These are phyloP conservation scores for Castanea sativa DNA, from an alignment of 306 rosid genomes.

Conservation along the genomic window DNA sequence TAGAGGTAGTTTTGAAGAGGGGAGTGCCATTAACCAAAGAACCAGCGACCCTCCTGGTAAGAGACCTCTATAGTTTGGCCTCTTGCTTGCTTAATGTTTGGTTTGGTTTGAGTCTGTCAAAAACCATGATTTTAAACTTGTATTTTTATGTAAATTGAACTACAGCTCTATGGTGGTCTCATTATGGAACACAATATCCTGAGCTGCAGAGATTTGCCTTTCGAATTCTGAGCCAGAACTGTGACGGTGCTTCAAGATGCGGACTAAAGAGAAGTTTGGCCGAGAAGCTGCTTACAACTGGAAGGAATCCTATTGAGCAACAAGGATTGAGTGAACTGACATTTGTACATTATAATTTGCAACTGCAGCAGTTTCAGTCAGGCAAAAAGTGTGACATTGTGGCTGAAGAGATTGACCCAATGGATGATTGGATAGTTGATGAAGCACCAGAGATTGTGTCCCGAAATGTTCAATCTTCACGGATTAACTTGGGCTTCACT, in stretches of 20 bases:
- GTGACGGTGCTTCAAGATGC: conserved; percentile 20
- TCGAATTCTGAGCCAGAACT: conserved; percentile 26
- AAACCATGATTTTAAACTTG: not conserved
- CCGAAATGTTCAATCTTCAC: not conserved
- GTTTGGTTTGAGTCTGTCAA: not conserved
- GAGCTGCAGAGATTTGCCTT: conserved; percentile 32
- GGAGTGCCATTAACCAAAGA: not conserved
- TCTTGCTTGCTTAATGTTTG: not conserved
- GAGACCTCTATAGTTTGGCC: not conserved
- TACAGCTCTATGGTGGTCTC: conserved; percentile 28
- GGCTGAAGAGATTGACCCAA: conserved; percentile 13
- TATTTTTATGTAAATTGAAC: not conserved
- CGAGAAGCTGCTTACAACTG: conserved; percentile 20
- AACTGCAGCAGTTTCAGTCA: conserved; percentile 18
- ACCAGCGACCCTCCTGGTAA: conserved; percentile 19
- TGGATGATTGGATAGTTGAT: conserved; percentile 20
- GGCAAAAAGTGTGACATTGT: not conserved
- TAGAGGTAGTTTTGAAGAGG: conserved; percentile 16
- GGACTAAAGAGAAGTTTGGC: conserved; percentile 21
- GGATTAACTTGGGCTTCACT: not conserved
- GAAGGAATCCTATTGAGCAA: conserved; percentile 21
- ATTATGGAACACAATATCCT: conserved; percentile 15
- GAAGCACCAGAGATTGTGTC: not conserved
- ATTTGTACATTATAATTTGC: conserved; percentile 24
- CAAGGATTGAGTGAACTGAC: conserved; percentile 11